Base-by-base conservation (phyloP, 768 basidiomycete genomes). In the Auriscalpium vulgare region DNA sequence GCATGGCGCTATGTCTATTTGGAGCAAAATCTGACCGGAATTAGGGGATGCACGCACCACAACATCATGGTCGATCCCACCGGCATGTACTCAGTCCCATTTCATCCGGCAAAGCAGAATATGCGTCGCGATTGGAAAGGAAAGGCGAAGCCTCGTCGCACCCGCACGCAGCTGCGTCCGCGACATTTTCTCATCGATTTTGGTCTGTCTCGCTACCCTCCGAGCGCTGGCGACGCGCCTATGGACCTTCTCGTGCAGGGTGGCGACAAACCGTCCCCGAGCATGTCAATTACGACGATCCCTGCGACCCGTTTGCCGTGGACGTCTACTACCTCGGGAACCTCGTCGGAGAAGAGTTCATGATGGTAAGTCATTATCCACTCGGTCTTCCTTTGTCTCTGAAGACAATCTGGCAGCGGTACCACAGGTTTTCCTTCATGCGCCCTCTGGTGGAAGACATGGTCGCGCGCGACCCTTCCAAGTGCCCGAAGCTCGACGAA, bases 221-320 rank as follows among this genome's bases (percentile, higher is more conserved):
- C 71, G 0, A 29, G 23, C 23, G 49, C 63, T 0, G 62, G 70
- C 6, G 55, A 61, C 1, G 47, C 62, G 0, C 71, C 73, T 0
- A 58, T 57, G 0, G 71, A 68, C 35, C 45, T 57, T 6, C 68
- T 71, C 0, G 65, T 75, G 2, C 58, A 59, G 8, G 78, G 76
- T 0, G 76, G 71, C 3, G 78, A 82, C 61, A 70, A 69, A 63
- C 72, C 0, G 68, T 69, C 0, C 72, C 72, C 1, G 72, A 74
- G 55, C 69, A 69, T 17, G 40, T 13, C 40, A 43, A 43, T 43
- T 7, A 53, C 58, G 58, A 2, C 52, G 35, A 4, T 3, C 59
- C 53, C 1, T 62, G 54, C 50, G 63, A 73, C 47, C 71, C 71
- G 1, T 73, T 72, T 56, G 64, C 67, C 10, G 70, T 66, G 1